A percentile compares a stretch with the other conserved stretches of the same genome.
Evolutionary conservation across 129 eudicot genomes (phyloP).

Genomic region (Helichrysum umbraculigerum): DNA sequence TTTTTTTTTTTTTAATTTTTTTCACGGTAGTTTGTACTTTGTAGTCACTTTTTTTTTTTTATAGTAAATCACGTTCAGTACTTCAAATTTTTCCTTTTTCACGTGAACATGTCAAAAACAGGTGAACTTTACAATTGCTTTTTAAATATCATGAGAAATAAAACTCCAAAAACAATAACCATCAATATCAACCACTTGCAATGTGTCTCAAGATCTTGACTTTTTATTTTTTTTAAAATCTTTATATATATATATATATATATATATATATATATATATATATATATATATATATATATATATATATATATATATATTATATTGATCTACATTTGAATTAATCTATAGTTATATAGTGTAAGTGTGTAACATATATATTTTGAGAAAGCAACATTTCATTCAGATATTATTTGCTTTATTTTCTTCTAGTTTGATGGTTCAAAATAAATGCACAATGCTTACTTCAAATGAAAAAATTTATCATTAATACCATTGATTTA

Average conservation of each 20-base stretch:
- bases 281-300: too few species aligned
- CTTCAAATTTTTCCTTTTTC: neutral
- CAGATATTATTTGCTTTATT: neutral
- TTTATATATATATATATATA: too few species aligned
- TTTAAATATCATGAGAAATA: neutral
- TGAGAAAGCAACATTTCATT: neutral
- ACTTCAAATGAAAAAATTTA: too few species aligned
- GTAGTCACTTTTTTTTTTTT: neutral
- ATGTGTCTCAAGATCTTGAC: slow-evolving; percentile 14
- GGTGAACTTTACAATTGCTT: neutral
- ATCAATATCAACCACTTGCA: slow-evolving; percentile 20
- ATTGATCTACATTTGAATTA: neutral
- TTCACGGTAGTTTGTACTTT: neutral
- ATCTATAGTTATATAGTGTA: too few species aligned
- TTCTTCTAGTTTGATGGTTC: neutral
- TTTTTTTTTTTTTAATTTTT: neutral
- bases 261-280: too few species aligned
- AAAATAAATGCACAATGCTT: neutral
- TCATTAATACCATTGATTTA: neutral
- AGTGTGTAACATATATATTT: too few species aligned
- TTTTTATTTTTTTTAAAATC: neutral
- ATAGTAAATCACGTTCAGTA: neutral
- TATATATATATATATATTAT: too few species aligned
- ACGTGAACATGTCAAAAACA: slow-evolving; percentile 6
- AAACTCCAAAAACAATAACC: neutral